phyloP scores from a whole-genome alignment of 768 basidiomycete genomes.

The Mrakia blollopis region DNA sequence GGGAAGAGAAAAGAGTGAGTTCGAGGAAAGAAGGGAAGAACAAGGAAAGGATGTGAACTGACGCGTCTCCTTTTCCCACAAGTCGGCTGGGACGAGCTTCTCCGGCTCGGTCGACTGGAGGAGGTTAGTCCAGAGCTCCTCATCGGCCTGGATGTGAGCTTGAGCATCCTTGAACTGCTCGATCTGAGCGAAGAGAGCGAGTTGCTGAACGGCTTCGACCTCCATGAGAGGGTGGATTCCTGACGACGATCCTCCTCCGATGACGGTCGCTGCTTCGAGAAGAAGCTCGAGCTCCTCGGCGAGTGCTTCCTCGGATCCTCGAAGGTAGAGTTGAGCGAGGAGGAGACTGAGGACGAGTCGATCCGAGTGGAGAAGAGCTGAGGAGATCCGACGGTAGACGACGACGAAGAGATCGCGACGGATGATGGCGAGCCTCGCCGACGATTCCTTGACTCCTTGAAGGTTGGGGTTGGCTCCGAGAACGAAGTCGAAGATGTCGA shows the following conservation, averaged over 20 bases:
- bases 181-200: slow-evolving; percentile 16
- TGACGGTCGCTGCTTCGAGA: slow-evolving; percentile 70
- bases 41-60: background rate
- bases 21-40: background rate
- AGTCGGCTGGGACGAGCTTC: background rate
- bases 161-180: slow-evolving; percentile 10
- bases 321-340: slow-evolving; percentile 80
- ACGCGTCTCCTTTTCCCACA: slow-evolving; percentile 21
- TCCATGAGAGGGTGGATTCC: slow-evolving; percentile 10
- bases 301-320: slow-evolving; percentile 60
- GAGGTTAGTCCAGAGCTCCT: slow-evolving; percentile 16
- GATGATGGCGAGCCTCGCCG: slow-evolving; percentile 68
- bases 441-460: slow-evolving; percentile 67
- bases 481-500: slow-evolving; percentile 95
- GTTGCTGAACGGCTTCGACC: slow-evolving; percentile 12
- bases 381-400: slow-evolving; percentile 81
- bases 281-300: slow-evolving; percentile 78
- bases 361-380: slow-evolving; percentile 82
- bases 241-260: slow-evolving; percentile 2
- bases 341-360: slow-evolving; percentile 85
- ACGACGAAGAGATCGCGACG: slow-evolving; percentile 82
- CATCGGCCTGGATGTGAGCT: slow-evolving; percentile 15
- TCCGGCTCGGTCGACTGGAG: slow-evolving; percentile 23
- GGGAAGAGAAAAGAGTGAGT: background rate
- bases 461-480: slow-evolving; percentile 89